Conservation (phyloP, 2,329 filamentous ascomycete genomes). For the Cladophialophora exuberans region DNA sequence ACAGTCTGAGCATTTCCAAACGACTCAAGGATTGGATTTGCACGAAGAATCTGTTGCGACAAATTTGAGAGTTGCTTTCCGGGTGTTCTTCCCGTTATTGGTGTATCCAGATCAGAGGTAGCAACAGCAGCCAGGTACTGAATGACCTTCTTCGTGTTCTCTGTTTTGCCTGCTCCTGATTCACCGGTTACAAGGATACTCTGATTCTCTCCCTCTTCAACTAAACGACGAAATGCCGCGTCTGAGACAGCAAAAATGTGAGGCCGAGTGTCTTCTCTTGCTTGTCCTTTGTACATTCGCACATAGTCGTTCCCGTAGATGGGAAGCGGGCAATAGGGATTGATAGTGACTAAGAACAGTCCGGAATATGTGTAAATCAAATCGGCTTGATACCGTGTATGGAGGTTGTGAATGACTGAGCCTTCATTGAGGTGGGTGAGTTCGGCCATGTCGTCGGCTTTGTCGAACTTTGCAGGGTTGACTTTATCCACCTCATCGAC, state of each 20-base stretch:
- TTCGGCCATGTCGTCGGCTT: conserved; percentile 98
- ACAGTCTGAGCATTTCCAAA: conserved; percentile 99
- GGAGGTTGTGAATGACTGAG: conserved; percentile 95
- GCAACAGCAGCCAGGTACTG: conserved; percentile 97
- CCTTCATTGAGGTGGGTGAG: conserved; percentile 97
- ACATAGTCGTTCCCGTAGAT: conserved; percentile 97
- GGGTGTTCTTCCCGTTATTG: conserved; percentile 59
- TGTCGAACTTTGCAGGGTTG: conserved; percentile 99
- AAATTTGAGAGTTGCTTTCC: conserved; percentile 76
- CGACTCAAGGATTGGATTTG: conserved; percentile 95
- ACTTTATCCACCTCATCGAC: conserved; percentile 93
- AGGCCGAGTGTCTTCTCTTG: conserved; percentile 89
- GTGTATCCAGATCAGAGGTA: conserved; percentile 68
- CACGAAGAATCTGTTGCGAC: conserved; percentile 92
- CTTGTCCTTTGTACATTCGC: conserved; percentile 95
- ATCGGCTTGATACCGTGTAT: conserved; percentile 92
- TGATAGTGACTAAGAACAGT: conserved; percentile 93
- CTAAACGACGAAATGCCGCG: conserved; percentile 90
- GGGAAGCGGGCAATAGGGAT: conserved; percentile 90
- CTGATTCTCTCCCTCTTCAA: conserved; percentile 94
- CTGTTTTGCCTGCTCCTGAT: conserved; percentile 96
- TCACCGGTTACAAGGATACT: conserved; percentile 98
- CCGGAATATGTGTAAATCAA: conserved; percentile 98
- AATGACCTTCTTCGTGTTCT: conserved; percentile 99
- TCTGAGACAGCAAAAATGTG: conserved; percentile 99